A percentile compares a stretch with the other conserved stretches of the same genome.
Evolutionary conservation across 2,329 filamentous ascomycete genomes (phyloP).

Genomic region (Phaeosphaeriaceae sp.): DNA sequence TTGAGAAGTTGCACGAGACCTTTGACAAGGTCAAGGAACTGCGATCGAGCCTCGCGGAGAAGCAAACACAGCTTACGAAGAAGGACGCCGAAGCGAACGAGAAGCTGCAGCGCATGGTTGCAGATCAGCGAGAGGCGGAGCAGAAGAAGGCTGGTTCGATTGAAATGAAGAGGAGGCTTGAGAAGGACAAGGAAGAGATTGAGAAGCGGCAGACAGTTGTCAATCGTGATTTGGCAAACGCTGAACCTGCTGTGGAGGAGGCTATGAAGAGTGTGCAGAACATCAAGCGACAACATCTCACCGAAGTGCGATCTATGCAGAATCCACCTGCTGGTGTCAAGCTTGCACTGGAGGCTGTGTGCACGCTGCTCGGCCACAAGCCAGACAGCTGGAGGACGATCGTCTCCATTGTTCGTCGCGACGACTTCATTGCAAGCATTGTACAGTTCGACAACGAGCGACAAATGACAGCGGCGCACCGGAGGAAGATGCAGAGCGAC

Average conservation of each 20-base stretch:
- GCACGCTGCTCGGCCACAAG: constrained; percentile 89
- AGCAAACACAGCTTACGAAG: constrained; percentile 89
- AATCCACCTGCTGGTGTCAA: constrained; percentile 90
- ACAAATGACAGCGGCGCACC: constrained; percentile 85
- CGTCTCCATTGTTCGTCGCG: constrained; percentile 83
- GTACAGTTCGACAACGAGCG: constrained; percentile 95
- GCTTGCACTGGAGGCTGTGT: constrained; percentile 94
- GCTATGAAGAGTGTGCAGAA: constrained; percentile 97
- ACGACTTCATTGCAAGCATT: constrained; percentile 98
- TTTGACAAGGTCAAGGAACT: constrained; percentile 97
- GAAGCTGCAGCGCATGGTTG: constrained; percentile 96
- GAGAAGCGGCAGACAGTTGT: constrained; percentile 84
- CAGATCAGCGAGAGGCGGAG: constrained; percentile 93
- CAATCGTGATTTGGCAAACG: constrained; percentile 82
- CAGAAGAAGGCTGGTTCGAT: constrained; percentile 86
- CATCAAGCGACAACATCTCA: constrained; percentile 96
- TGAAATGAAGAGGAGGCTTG: constrained; percentile 85
- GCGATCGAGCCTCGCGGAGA: constrained; percentile 87
- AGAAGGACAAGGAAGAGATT: constrained; percentile 89
- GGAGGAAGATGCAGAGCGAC: constrained; percentile 89
- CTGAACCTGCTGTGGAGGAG: constrained; percentile 90
- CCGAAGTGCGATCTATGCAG: constrained; percentile 96
- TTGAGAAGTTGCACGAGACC: constrained; percentile 96
- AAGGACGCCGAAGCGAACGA: constrained; percentile 97
- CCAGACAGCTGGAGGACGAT: constrained; percentile 91